Evolutionary conservation across 306 rosid genomes (phyloP).

Genomic region (Cajanus cajan): DNA sequence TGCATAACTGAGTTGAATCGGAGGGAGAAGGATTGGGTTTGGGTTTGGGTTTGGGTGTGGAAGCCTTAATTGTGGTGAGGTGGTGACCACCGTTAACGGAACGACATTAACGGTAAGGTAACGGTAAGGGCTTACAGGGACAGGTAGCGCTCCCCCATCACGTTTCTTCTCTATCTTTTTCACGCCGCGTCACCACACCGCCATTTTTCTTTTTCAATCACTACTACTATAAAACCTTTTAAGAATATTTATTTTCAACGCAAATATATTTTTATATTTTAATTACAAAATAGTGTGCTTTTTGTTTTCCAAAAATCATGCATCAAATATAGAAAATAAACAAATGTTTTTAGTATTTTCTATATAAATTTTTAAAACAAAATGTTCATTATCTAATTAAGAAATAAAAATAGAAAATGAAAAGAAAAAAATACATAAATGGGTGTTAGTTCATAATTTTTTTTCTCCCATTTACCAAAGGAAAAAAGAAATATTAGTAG

Average conservation of each 20-base stretch:
- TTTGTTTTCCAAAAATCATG: no score
- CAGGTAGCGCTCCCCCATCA: not conserved
- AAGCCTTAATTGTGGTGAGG: not conserved
- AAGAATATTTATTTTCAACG: no score
- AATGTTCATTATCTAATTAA: no score
- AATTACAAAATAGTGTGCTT: no score
- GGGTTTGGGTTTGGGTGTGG: not conserved
- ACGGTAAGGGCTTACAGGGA: not conserved
- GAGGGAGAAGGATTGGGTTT: no score
- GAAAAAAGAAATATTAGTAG: not conserved
- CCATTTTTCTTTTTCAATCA: not conserved
- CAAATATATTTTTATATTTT: no score
- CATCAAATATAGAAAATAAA: no score
- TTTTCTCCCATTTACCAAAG: not conserved
- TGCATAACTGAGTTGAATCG: slow-evolving; percentile 26
- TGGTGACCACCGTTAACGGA: slow-evolving; percentile 15
- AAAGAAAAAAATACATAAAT: no score
- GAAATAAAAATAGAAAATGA: no score
- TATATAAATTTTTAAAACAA: no score
- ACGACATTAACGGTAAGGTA: slow-evolving; percentile 8
- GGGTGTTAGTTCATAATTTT: not conserved
- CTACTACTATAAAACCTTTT: not conserved
- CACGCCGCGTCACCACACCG: not conserved
- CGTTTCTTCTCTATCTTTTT: not conserved
- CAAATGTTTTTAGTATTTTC: no score